These are phyloP conservation scores for Magnolia officinalis DNA, from an alignment of 164 flowering plant species.

Conservation along the genomic window DNA sequence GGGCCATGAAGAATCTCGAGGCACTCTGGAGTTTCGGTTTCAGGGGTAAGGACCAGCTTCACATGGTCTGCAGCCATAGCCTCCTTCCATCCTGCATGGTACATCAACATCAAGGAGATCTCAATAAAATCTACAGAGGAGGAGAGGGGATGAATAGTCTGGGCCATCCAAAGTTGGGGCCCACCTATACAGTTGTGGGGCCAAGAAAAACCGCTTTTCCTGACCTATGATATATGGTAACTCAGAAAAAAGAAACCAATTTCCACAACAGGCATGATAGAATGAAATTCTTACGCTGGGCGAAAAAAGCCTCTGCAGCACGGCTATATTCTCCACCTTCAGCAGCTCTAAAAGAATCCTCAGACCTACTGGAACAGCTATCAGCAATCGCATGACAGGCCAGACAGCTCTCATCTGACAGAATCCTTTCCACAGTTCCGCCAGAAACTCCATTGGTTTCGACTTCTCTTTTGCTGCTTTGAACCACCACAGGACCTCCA, in stretches of 20 bases:
- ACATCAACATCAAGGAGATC: background rate
- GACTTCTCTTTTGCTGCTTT: constrained; percentile 24
- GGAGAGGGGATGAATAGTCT: background rate
- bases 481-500: constrained; percentile 18
- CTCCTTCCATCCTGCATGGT: constrained; percentile 76
- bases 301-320: constrained; percentile 61
- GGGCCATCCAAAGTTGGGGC: background rate
- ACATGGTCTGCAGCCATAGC: constrained; percentile 69
- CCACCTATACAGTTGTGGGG: background rate
- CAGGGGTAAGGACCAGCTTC: constrained; percentile 40
- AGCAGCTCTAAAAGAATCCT: background rate
- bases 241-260: background rate
- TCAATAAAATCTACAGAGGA: background rate
- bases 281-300: constrained; percentile 47
- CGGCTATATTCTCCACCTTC: constrained; percentile 19
- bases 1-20: constrained; percentile 20
- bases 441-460: constrained; percentile 16
- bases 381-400: constrained; percentile 15
- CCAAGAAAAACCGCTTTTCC: background rate
- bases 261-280: background rate
- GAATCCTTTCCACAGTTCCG: constrained; percentile 18
- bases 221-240: background rate
- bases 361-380: background rate
- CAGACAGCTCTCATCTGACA: constrained; percentile 18
- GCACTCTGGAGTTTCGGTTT: constrained; percentile 28